phyloP scores from a whole-genome alignment of 1,139 yeast species.

The Casaregolazyma suthepensis region DNA sequence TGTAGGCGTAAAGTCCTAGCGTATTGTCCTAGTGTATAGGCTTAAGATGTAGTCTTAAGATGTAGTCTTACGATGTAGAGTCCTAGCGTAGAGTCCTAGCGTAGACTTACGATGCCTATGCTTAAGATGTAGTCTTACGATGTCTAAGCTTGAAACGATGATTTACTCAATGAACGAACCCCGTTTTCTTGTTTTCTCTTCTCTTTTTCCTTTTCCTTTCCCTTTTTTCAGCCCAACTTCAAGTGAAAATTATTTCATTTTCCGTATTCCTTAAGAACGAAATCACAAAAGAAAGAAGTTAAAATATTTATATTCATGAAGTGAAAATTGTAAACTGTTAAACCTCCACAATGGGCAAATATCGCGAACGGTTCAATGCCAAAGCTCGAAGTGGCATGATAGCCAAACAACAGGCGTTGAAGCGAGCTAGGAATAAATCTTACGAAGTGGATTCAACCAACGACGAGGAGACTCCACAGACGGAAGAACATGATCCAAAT shows the following conservation, averaged over 20 bases:
- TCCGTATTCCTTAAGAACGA: background rate
- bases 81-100: too few species aligned
- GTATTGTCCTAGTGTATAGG: too few species aligned
- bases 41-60: too few species aligned
- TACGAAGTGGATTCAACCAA: slow-evolving; percentile 31
- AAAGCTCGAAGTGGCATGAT: slow-evolving; percentile 83
- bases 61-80: too few species aligned
- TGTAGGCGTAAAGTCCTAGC: too few species aligned
- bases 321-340: background rate
- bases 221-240: background rate
- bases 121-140: too few species aligned
- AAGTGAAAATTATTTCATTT: background rate
- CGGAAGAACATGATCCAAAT: slow-evolving; percentile 43
- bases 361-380: slow-evolving; percentile 74
- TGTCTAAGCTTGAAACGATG: too few species aligned
- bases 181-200: background rate
- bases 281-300: too few species aligned
- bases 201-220: too few species aligned
- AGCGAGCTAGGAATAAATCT: slow-evolving; percentile 61
- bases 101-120: too few species aligned
- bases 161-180: background rate
- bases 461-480: slow-evolving; percentile 11
- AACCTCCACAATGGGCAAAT: slow-evolving; percentile 60
- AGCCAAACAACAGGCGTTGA: slow-evolving; percentile 69
- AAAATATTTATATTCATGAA: background rate